Conservation (phyloP, 2,329 filamentous ascomycete species). For the Didymella keratinophila region DNA sequence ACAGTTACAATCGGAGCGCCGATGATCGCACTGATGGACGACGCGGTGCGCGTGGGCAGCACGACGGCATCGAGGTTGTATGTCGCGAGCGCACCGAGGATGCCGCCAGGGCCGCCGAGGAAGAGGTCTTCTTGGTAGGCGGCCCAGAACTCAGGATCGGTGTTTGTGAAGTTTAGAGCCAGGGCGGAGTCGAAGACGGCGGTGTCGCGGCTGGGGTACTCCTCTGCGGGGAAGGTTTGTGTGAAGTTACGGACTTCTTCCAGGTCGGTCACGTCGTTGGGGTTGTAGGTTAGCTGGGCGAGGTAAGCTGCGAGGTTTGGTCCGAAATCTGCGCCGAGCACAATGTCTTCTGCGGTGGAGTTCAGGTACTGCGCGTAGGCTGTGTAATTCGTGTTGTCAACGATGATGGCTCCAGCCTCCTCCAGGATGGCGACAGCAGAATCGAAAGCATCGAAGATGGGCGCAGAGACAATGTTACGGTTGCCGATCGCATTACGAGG, state of each 20-base stretch:
- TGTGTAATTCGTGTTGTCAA: conserved; percentile 67
- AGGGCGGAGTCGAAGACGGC: conserved; percentile 63
- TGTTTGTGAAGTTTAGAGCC: conserved; percentile 63
- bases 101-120: conserved; percentile 65
- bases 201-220: conserved; percentile 69
- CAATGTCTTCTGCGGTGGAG: conserved; percentile 52
- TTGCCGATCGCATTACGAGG: conserved; percentile 65
- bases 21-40: conserved; percentile 61
- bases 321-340: conserved; percentile 68
- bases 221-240: conserved; percentile 60
- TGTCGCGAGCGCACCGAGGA: conserved; percentile 66
- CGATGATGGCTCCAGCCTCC: conserved; percentile 65
- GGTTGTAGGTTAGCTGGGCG: conserved; percentile 64
- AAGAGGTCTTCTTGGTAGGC: conserved; percentile 62
- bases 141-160: conserved; percentile 63
- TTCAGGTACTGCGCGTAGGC: conserved; percentile 56
- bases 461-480: conserved; percentile 40
- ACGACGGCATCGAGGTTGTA: conserved; percentile 69
- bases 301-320: conserved; percentile 66
- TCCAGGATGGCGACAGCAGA: conserved; percentile 61
- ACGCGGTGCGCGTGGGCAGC: conserved; percentile 62
- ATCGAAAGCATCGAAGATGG: conserved; percentile 64
- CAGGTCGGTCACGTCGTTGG: conserved; percentile 62
- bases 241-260: conserved; percentile 65
- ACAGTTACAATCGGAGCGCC: conserved; percentile 70